phyloP scores from a whole-genome alignment of 1,284 basidiomycete species.

The Sporisorium graminicola region DNA sequence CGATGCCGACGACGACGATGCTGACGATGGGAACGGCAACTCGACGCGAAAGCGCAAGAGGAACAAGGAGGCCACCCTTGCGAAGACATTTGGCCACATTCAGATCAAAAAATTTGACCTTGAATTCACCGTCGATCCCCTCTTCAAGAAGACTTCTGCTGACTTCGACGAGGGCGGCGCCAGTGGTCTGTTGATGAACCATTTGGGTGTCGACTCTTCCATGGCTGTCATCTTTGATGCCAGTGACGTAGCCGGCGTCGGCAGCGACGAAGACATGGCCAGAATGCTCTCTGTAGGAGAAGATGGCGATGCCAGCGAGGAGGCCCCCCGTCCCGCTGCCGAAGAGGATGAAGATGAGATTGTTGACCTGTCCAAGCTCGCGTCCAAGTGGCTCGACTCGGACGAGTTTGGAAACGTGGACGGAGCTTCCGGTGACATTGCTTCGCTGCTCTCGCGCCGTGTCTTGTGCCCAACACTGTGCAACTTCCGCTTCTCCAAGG shows the following conservation, averaged over 20 bases:
- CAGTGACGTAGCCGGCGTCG: slow-evolving; percentile 84
- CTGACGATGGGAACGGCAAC: slow-evolving; percentile 76
- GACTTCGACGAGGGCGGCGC: slow-evolving; percentile 99
- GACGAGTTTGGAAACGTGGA: slow-evolving; percentile 23
- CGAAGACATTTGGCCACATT: slow-evolving; percentile 75
- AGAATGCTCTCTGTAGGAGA: slow-evolving; percentile 42
- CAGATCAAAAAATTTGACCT: slow-evolving; percentile 79
- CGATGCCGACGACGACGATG: slow-evolving; percentile 70
- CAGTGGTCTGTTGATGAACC: slow-evolving; percentile 75
- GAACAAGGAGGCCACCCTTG: slow-evolving; percentile 66
- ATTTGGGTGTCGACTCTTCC: slow-evolving; percentile 80
- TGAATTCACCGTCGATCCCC: slow-evolving; percentile 94
- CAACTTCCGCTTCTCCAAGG: slow-evolving; percentile 60
- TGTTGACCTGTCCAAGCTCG: slow-evolving; percentile 56
- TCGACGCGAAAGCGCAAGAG: slow-evolving; percentile 72
- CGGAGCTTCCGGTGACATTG: slow-evolving; percentile 20
- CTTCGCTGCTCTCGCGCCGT: slow-evolving; percentile 48
- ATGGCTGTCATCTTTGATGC: slow-evolving; percentile 96
- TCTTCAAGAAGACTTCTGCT: slow-evolving; percentile 97
- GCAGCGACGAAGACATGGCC: slow-evolving; percentile 76
- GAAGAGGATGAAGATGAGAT: slow-evolving; percentile 25
- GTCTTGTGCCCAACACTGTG: slow-evolving; percentile 59
- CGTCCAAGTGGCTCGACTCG: slow-evolving; percentile 51
- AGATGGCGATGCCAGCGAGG: slow-evolving; percentile 22
- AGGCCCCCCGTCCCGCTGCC: slow-evolving; percentile 13